Base-by-base conservation (phyloP, 2,329 filamentous ascomycete species). In the Pseudocercospora crystallina region DNA sequence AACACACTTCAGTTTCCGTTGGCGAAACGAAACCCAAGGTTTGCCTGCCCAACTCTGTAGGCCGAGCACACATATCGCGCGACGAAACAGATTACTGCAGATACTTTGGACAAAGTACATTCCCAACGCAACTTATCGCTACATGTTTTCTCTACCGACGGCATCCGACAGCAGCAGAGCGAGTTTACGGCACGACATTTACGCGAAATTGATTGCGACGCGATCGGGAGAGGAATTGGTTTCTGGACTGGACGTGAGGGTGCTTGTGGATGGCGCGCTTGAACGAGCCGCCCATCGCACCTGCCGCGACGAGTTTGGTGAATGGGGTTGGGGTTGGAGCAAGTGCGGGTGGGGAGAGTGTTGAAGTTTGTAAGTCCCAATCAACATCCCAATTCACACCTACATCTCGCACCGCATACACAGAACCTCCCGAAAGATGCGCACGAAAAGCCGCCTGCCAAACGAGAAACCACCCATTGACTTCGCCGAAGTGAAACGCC, bases 271-370 rank as follows among this genome's bases (percentile, higher is more conserved):
- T 92, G 88, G 88, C 88, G 73, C 82, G 87, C 74, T 79, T 92
- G 61, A 91, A 91, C 74, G 87, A 90, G 77, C 80, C 81, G 66
- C 79, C 83, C 57, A 57, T 61, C 73, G 80, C 85, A 65, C 78
- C 67, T 64, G 62, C 64, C 49, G 53, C 53, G 31, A 54, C 37
- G 37, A 44, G 40, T 36, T 37, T 53, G 50, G 46, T 45, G 38
- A 49, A 48, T 37, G 47, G 52, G 39, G 15, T 53, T 43, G 52
- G 41, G 32, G 44, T 44, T 48, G 51, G 54, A 49, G 20, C 20
- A 26, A 46, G 51, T 49, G 51, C 49, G 43, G 56, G 38, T 20
- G 48, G 77, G 67, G 87, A 90, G 72, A 84, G 77, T 66, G 72
- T 89, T 60, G 87, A 91, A 68, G 83, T 80, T 66, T 75, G 87